Conservation (phyloP, 495 filamentous ascomycete species). For the Massariosphaeria phaeospora region DNA sequence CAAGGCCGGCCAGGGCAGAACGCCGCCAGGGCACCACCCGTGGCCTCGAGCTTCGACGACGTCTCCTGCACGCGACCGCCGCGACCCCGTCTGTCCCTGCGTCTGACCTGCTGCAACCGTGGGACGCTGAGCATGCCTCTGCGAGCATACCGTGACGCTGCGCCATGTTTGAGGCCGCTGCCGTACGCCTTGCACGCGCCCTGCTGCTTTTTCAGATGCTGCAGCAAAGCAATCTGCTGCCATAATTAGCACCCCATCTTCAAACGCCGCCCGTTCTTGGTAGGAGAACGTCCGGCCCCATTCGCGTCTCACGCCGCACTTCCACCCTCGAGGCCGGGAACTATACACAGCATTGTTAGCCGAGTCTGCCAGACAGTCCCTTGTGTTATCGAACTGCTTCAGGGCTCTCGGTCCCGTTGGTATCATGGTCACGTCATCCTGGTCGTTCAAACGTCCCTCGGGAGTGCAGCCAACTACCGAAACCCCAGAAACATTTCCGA, state of each 20-base stretch:
- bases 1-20: too few relatives aligned
- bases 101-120: too few relatives aligned
- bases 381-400: too few relatives aligned
- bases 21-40: neutral
- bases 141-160: neutral
- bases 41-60: neutral
- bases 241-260: slow-evolving; percentile 13
- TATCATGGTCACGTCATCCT: too few relatives aligned
- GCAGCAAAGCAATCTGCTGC: neutral
- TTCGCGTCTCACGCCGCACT: neutral
- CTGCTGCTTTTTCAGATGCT: neutral
- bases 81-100: neutral
- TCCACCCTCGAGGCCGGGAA: slow-evolving; percentile 13
- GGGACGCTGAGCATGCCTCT: too few relatives aligned
- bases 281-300: neutral
- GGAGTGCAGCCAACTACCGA: too few relatives aligned
- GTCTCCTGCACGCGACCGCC: slow-evolving; percentile 1
- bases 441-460: too few relatives aligned
- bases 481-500: too few relatives aligned
- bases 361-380: too few relatives aligned
- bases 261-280: slow-evolving; percentile 3
- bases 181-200: neutral
- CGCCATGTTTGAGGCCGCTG: slow-evolving; percentile 21
- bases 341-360: too few relatives aligned
- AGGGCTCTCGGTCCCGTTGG: too few relatives aligned